Percentiles rank a stretch among this genome's conserved stretches.
phyloP scores from a whole-genome alignment of 805 yeast genomes.

The Candida sakaeoensis region DNA sequence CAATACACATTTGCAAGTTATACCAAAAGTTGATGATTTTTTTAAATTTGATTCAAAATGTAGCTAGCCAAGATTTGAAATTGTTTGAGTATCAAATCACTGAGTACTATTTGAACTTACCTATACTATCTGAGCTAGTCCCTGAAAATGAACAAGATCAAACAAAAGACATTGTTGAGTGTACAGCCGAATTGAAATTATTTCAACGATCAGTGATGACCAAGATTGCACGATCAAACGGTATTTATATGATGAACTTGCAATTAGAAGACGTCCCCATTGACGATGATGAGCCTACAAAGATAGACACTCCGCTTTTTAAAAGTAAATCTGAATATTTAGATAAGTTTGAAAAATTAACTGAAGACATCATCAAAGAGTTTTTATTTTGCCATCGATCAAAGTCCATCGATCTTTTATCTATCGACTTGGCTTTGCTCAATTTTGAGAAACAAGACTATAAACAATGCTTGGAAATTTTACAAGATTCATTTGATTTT shows the following conservation, averaged over 20 bases:
- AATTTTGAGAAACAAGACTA: constrained; percentile 57
- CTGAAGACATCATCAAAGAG: constrained; percentile 53
- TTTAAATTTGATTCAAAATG: constrained; percentile 34
- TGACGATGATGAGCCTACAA: constrained; percentile 10
- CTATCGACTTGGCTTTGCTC: constrained; percentile 74
- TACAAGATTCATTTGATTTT: constrained; percentile 65
- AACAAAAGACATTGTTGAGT: constrained; percentile 29
- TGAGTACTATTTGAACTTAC: constrained; percentile 35
- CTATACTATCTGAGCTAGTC: constrained; percentile 20
- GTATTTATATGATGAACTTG: constrained; percentile 18
- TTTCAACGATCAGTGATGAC: constrained; percentile 43
- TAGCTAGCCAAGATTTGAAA: constrained; percentile 32
- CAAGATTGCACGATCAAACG: constrained; percentile 20
- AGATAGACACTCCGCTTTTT: neutral
- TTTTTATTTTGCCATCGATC: constrained; percentile 51
- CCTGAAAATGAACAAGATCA: constrained; percentile 11
- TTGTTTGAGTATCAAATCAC: constrained; percentile 41
- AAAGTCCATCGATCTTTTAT: constrained; percentile 67
- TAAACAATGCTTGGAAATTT: constrained; percentile 55
- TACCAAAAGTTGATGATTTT: constrained; percentile 36
- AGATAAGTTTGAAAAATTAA: constrained; percentile 43
- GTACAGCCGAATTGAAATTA: constrained; percentile 47
- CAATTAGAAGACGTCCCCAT: constrained; percentile 21
- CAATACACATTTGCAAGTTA: constrained; percentile 37
- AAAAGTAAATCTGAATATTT: constrained; percentile 18